Percentiles rank a stretch among this genome's conserved stretches.
phyloP scores from a whole-genome alignment of 2,329 filamentous ascomycete species.

The Ophiostoma sp. region DNA sequence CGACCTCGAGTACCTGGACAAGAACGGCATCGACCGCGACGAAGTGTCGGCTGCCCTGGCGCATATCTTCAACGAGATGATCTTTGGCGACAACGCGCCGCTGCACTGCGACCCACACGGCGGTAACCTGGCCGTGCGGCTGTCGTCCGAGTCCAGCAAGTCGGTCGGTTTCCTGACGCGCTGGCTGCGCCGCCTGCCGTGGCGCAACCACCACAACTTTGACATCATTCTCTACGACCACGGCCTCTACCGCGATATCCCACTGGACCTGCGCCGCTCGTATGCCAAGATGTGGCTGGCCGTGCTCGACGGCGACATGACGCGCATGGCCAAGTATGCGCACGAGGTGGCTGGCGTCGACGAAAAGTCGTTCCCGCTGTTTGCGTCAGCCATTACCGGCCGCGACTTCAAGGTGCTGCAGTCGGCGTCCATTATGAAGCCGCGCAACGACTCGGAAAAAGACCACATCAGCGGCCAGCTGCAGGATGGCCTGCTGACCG shows the following conservation, averaged over 20 bases:
- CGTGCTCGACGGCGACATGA: slow-evolving; percentile 83
- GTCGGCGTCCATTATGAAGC: slow-evolving; percentile 44
- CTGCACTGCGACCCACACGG: slow-evolving; percentile 96
- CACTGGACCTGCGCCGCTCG: slow-evolving; percentile 66
- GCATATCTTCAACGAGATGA: slow-evolving; percentile 98
- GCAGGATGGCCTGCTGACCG: slow-evolving; percentile 80
- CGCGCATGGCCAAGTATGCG: slow-evolving; percentile 80
- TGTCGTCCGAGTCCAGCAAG: not conserved
- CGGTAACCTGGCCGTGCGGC: slow-evolving; percentile 82
- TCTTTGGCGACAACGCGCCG: slow-evolving; percentile 82
- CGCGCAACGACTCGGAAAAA: slow-evolving; percentile 71
- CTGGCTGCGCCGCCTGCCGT: slow-evolving; percentile 17
- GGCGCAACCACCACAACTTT: slow-evolving; percentile 63
- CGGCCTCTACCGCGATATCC: slow-evolving; percentile 91
- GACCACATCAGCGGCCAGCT: slow-evolving; percentile 78
- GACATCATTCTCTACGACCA: slow-evolving; percentile 96
- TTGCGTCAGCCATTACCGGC: slow-evolving; percentile 93
- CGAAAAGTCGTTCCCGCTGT: slow-evolving; percentile 88
- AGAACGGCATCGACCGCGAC: slow-evolving; percentile 82
- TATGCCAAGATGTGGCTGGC: slow-evolving; percentile 98
- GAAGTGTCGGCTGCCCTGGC: slow-evolving; percentile 90
- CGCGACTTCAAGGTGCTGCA: slow-evolving; percentile 78
- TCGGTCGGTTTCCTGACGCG: not conserved
- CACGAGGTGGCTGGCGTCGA: slow-evolving; percentile 82
- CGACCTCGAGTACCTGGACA: slow-evolving; percentile 80